Conservation (phyloP, 768 basidiomycete species). For the Lactifluus pinguis region DNA sequence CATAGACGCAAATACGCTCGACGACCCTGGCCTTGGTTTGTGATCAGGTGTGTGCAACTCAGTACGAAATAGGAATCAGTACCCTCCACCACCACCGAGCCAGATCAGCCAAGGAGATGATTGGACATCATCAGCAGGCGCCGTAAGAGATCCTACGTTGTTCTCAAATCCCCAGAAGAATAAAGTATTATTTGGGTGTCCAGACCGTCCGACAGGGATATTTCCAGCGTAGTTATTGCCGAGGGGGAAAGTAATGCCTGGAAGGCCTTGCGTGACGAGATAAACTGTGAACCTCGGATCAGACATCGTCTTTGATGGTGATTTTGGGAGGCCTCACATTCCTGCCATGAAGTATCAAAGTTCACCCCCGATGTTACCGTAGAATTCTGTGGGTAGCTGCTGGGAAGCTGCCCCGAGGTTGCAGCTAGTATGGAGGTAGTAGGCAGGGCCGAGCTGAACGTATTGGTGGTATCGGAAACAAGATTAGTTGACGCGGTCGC, state of each 20-base stretch:
- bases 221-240: slow-evolving; percentile 31
- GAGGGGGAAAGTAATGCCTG: slow-evolving; percentile 27
- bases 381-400: slow-evolving; percentile 6
- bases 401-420: neutral
- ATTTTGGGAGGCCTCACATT: slow-evolving; percentile 1
- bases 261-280: slow-evolving; percentile 29
- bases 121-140: slow-evolving; percentile 18
- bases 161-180: slow-evolving; percentile 36
- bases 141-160: slow-evolving; percentile 30
- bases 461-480: neutral
- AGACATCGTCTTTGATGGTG: neutral
- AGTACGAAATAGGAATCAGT: neutral
- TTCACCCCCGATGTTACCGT: neutral
- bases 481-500: neutral
- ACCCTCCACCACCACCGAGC: slow-evolving; percentile 30
- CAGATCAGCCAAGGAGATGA: slow-evolving; percentile 32
- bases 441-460: neutral
- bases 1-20: slow-evolving; percentile 55
- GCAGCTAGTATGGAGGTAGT: neutral
- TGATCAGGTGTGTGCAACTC: neutral
- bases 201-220: slow-evolving; percentile 26
- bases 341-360: slow-evolving; percentile 8
- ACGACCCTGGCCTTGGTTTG: slow-evolving; percentile 49
- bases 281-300: slow-evolving; percentile 23
- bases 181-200: slow-evolving; percentile 30